Percentiles rank a stretch among this genome's conserved stretches.
Conservation (phyloP, 305 asterid species). For the Solanum chacoense region DNA sequence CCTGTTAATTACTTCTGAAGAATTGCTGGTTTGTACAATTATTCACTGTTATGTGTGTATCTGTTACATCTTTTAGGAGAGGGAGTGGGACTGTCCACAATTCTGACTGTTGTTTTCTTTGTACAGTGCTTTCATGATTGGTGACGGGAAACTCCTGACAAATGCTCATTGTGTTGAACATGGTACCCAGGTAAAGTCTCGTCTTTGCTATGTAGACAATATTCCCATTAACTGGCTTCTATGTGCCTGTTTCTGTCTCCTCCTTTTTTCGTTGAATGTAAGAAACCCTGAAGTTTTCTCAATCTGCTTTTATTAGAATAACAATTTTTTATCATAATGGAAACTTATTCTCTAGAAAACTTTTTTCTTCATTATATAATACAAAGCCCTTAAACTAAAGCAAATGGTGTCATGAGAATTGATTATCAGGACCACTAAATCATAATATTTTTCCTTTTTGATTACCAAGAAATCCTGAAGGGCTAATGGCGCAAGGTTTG, state of each 20-base stretch:
- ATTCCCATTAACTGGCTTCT: background rate
- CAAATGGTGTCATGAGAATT: background rate
- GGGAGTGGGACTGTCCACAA: background rate
- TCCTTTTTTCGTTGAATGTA: background rate
- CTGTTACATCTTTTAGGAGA: background rate
- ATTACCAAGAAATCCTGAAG: background rate
- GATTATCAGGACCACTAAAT: background rate
- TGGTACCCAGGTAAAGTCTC: conserved; percentile 51
- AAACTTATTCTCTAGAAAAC: background rate
- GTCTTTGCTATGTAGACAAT: background rate
- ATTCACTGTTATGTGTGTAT: background rate
- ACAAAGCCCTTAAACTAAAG: background rate
- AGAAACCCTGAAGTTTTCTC: background rate
- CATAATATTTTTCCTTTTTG: background rate
- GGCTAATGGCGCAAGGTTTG: background rate
- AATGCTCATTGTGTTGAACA: conserved; percentile 93
- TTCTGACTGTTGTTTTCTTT: background rate
- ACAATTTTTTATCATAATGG: background rate
- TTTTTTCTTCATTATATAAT: background rate
- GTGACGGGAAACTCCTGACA: conserved; percentile 78
- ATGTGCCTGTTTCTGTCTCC: background rate
- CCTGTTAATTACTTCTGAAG: background rate
- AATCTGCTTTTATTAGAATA: background rate
- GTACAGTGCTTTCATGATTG: conserved; percentile 86
- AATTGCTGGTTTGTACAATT: background rate